A percentile compares a stretch with the other conserved stretches of the same genome.
These are phyloP conservation scores for Penicillium salamii DNA, from an alignment of 495 filamentous ascomycete species.

Conservation along the genomic window DNA sequence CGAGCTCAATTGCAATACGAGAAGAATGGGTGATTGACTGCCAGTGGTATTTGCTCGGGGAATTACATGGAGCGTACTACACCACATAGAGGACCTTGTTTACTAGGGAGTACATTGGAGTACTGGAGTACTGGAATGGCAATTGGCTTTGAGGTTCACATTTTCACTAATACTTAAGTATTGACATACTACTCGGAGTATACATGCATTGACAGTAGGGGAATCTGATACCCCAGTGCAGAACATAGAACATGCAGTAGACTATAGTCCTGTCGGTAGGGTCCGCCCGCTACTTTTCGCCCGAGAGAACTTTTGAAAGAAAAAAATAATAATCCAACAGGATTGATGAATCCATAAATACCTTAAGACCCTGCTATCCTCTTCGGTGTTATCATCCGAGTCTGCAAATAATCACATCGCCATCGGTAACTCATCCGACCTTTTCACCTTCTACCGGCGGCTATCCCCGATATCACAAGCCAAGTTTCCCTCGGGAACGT, in stretches of 20 bases:
- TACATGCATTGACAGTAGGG: no score
- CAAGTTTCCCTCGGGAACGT: constrained; percentile 27
- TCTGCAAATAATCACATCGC: neutral
- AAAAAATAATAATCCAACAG: neutral
- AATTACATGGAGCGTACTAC: neutral
- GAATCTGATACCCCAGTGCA: constrained; percentile 5
- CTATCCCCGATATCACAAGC: constrained; percentile 29
- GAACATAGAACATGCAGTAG: constrained; percentile 9
- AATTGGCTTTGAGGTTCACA: no score
- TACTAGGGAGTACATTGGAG: no score
- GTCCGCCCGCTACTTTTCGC: constrained; percentile 14
- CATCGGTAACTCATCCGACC: neutral
- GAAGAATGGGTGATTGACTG: no score
- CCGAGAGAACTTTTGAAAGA: neutral
- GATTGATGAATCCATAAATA: neutral
- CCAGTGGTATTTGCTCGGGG: no score
- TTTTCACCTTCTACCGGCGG: constrained; percentile 21
- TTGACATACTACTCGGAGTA: no score
- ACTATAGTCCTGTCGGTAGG: constrained; percentile 16
- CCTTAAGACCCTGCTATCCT: neutral
- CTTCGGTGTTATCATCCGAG: constrained; percentile 3
- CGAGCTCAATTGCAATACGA: no score
- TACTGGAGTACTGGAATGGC: no score
- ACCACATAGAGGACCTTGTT: no score
- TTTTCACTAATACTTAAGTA: no score